A percentile compares a stretch with the other conserved stretches of the same genome.
These are phyloP conservation scores for Immersiella caudata DNA, from an alignment of 495 filamentous ascomycete species.

Conservation along the genomic window DNA sequence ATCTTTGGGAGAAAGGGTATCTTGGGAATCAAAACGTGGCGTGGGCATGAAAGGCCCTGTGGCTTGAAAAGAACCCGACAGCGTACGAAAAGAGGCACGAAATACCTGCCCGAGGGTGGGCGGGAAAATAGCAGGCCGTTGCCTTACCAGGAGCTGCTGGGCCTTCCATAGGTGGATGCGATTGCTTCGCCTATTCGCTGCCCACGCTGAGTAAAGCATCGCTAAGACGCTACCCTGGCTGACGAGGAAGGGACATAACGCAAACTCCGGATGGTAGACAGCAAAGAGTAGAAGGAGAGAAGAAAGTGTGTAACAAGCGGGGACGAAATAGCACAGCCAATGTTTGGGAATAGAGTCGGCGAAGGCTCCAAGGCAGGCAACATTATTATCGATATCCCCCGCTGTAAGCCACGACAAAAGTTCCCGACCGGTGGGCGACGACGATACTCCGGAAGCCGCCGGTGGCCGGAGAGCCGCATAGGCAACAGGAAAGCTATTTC, in stretches of 20 bases:
- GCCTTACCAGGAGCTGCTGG: not conserved
- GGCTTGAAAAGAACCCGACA: not conserved
- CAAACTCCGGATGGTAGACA: not conserved
- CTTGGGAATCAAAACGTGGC: not conserved
- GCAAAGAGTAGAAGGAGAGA: not conserved
- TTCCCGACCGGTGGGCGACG: not conserved
- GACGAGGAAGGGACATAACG: not conserved
- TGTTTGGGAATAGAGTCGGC: conserved; percentile 14
- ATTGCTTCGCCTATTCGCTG: not conserved
- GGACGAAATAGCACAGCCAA: not conserved
- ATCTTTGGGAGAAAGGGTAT: not conserved
- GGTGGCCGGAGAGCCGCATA: not conserved
- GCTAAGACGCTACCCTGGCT: conserved; percentile 7
- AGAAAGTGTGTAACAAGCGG: not conserved
- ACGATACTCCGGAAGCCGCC: not conserved
- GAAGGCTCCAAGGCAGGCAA: not conserved
- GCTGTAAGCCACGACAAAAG: not conserved
- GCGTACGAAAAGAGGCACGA: not conserved
- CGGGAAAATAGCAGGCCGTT: not conserved
- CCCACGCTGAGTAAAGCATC: conserved; percentile 13
- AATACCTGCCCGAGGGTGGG: not conserved
- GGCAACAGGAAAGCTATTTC: conserved; percentile 1
- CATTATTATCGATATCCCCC: not conserved
- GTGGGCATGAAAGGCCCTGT: not conserved
- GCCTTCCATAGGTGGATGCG: not conserved